Conservation (phyloP, 208 protist species). For the Wallacemonas sp. region DNA sequence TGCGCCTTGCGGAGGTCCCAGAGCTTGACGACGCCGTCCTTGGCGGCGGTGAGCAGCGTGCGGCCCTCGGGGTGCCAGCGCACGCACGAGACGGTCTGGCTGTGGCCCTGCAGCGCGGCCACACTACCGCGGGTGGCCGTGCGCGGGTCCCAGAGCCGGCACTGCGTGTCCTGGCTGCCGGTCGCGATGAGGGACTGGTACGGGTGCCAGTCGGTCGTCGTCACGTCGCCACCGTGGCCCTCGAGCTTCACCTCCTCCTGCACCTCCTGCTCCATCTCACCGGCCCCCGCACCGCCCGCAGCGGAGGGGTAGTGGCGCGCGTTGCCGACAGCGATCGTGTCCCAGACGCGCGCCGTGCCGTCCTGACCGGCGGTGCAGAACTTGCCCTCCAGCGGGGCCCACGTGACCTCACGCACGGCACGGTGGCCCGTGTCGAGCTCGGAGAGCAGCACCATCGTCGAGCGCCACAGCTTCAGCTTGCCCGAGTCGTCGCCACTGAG, state of each 20-base stretch:
- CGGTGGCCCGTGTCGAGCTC: slow-evolving; percentile 84
- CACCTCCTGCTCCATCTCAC: slow-evolving; percentile 23
- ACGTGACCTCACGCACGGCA: slow-evolving; percentile 75
- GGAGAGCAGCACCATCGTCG: slow-evolving; percentile 76
- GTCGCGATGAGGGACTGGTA: slow-evolving; percentile 80
- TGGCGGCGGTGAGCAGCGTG: slow-evolving; percentile 74
- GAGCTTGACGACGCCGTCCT: slow-evolving; percentile 80
- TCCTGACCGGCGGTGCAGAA: slow-evolving; percentile 87
- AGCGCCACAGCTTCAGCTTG: slow-evolving; percentile 84
- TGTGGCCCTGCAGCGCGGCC: slow-evolving; percentile 79
- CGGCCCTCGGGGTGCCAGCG: slow-evolving; percentile 84
- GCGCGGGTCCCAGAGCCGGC: slow-evolving; percentile 87
- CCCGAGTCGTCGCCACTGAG: slow-evolving; percentile 84
- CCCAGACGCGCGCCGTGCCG: slow-evolving; percentile 84
- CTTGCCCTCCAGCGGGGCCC: slow-evolving; percentile 80
- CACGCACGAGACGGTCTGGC: slow-evolving; percentile 75
- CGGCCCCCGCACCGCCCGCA: slow-evolving; percentile 7
- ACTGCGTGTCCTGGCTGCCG: slow-evolving; percentile 86
- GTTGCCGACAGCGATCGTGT: slow-evolving; percentile 62
- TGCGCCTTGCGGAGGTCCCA: slow-evolving; percentile 87
- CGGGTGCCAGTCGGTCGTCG: slow-evolving; percentile 87
- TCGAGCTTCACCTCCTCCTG: slow-evolving; percentile 86
- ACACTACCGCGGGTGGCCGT: slow-evolving; percentile 75
- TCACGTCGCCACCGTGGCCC: slow-evolving; percentile 88
- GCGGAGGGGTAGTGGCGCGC: slow-evolving; percentile 16